These are phyloP conservation scores for Hypoxylon rickii DNA, from an alignment of 495 filamentous ascomycete genomes.

Conservation along the genomic window DNA sequence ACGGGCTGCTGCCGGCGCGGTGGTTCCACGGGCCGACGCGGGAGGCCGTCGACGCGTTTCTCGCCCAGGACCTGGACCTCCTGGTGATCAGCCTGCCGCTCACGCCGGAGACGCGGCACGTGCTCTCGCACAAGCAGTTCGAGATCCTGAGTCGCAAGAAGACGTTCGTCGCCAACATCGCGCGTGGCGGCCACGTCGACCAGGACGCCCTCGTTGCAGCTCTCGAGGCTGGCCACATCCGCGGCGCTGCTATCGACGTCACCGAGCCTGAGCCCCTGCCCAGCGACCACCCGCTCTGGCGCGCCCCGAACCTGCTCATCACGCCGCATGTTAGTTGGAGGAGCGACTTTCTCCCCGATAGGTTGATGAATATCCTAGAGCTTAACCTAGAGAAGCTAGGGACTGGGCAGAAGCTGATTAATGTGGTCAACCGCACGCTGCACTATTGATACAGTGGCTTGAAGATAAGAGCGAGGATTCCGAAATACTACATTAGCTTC, in stretches of 20 bases:
- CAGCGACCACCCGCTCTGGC: slow-evolving; percentile 70
- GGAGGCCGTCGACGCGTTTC: slow-evolving; percentile 64
- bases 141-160: slow-evolving; percentile 59
- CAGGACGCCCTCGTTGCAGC: slow-evolving; percentile 68
- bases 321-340: slow-evolving; percentile 79
- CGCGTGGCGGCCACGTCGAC: slow-evolving; percentile 71
- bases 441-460: slow-evolving; percentile 28
- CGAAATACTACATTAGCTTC: too few species aligned
- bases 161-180: slow-evolving; percentile 72
- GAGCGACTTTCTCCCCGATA: slow-evolving; percentile 58
- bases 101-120: slow-evolving; percentile 64
- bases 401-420: slow-evolving; percentile 37
- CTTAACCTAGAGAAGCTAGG: slow-evolving; percentile 39
- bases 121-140: slow-evolving; percentile 69
- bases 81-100: slow-evolving; percentile 73
- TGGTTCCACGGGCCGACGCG: slow-evolving; percentile 74
- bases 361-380: slow-evolving; percentile 61
- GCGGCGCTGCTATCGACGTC: slow-evolving; percentile 80
- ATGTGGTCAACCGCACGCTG: slow-evolving; percentile 39
- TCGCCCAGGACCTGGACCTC: slow-evolving; percentile 70
- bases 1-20: slow-evolving; percentile 67
- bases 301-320: slow-evolving; percentile 68
- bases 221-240: slow-evolving; percentile 58
- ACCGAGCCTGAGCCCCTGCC: slow-evolving; percentile 84
- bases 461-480: too few species aligned